Evolutionary conservation across 2,329 filamentous ascomycete species (phyloP).

Genomic region (Curvularia sp.): DNA sequence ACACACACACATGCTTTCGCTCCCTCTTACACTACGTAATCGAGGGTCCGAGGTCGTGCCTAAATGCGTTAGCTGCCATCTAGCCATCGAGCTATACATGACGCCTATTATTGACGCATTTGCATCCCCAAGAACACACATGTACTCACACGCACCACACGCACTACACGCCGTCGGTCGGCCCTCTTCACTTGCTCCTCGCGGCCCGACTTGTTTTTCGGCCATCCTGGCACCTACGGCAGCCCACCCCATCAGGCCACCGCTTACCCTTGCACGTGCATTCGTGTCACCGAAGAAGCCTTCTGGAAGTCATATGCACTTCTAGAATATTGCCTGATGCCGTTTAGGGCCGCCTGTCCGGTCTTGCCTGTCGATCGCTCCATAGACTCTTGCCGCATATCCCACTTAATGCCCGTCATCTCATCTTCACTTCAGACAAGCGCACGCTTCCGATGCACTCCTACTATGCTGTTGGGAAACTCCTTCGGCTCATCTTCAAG

Average conservation of each 20-base stretch:
- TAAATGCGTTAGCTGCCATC: conserved; percentile 18
- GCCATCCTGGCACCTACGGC: conserved; percentile 27
- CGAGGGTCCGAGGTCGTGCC: neutral
- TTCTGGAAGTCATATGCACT: conserved; percentile 36
- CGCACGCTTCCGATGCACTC: conserved; percentile 19
- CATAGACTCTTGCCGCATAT: conserved; percentile 26
- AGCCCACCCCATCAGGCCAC: conserved; percentile 22
- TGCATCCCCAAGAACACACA: neutral
- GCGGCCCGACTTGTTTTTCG: conserved; percentile 16
- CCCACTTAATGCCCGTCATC: conserved; percentile 24
- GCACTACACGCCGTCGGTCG: neutral
- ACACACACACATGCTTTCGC: neutral
- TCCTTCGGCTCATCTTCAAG: conserved; percentile 17
- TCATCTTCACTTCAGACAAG: conserved; percentile 18
- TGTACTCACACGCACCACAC: too few relatives aligned
- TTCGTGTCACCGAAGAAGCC: conserved; percentile 28
- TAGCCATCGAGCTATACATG: neutral
- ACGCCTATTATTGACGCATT: neutral
- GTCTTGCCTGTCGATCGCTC: conserved; percentile 38
- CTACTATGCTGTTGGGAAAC: conserved; percentile 27
- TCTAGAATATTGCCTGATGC: conserved; percentile 46
- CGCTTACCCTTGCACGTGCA: conserved; percentile 2
- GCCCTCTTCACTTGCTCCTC: neutral
- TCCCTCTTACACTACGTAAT: neutral
- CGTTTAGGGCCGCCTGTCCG: conserved; percentile 27